Conservation (phyloP, 2,329 filamentous ascomycete species). For the Corynespora cassiicola region DNA sequence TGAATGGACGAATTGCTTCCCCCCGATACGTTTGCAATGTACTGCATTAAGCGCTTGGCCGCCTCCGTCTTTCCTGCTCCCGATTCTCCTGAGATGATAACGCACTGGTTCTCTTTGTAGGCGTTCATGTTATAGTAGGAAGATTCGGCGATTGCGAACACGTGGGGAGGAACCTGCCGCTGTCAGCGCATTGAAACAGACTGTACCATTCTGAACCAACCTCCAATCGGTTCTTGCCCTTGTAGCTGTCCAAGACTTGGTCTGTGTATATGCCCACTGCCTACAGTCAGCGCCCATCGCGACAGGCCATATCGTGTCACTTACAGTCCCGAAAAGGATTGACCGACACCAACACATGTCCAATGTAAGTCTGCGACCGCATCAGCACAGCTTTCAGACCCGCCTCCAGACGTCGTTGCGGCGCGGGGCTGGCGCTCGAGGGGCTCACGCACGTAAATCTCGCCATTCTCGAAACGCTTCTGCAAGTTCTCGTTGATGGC, state of each 20-base stretch:
- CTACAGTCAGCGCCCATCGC: constrained; percentile 43
- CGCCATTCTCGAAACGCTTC: constrained; percentile 94
- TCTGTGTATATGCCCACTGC: constrained; percentile 96
- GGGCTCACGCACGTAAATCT: constrained; percentile 78
- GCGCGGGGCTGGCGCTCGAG: constrained; percentile 31
- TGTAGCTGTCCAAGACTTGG: constrained; percentile 88
- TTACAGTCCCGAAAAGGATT: constrained; percentile 92
- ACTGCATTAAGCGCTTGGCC: constrained; percentile 99
- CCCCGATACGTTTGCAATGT: constrained; percentile 96
- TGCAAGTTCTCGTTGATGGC: constrained; percentile 99
- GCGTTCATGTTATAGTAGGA: constrained; percentile 99
- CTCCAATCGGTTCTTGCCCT: constrained; percentile 95
- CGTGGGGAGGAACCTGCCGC: constrained; percentile 78
- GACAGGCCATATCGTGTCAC: constrained; percentile 34
- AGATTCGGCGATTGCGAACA: constrained; percentile 96
- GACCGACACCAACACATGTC: constrained; percentile 98
- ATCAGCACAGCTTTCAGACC: constrained; percentile 29
- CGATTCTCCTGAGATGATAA: constrained; percentile 98
- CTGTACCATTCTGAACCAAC: constrained; percentile 26
- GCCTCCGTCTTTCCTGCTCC: constrained; percentile 98
- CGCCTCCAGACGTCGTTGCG: constrained; percentile 12
- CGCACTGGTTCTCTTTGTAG: constrained; percentile 98
- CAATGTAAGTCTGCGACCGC: constrained; percentile 81
- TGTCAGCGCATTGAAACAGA: constrained; percentile 18
- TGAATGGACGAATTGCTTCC: constrained; percentile 86